phyloP scores from a whole-genome alignment of 495 filamentous ascomycete species.

The Penicillium cinerascens region DNA sequence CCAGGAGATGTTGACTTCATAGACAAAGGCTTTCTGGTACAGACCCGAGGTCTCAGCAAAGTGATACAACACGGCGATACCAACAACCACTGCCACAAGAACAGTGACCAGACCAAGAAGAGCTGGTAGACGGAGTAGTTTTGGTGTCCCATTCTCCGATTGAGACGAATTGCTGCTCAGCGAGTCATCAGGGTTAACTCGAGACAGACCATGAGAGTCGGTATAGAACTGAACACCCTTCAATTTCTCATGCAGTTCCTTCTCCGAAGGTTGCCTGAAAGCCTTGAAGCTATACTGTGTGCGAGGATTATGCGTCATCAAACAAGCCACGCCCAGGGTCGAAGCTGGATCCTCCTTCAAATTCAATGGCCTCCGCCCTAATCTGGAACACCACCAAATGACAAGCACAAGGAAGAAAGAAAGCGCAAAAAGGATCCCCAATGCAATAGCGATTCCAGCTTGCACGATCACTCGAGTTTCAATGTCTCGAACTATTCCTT shows the following conservation, averaged over 20 bases:
- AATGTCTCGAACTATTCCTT: constrained; percentile 5
- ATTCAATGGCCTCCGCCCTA: constrained; percentile 13
- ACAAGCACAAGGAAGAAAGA: constrained; percentile 16
- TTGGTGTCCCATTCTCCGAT: constrained; percentile 16
- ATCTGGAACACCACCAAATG: constrained; percentile 12
- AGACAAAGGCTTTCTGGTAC: constrained; percentile 34
- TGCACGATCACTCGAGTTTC: constrained; percentile 16
- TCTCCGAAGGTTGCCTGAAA: constrained; percentile 9
- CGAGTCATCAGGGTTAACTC: not conserved
- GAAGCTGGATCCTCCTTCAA: constrained; percentile 18
- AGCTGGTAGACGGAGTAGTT: constrained; percentile 20
- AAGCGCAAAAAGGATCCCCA: constrained; percentile 15
- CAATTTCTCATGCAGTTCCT: constrained; percentile 9
- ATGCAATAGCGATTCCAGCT: constrained; percentile 14
- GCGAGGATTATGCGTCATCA: constrained; percentile 7
- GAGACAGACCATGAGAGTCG: constrained; percentile 8
- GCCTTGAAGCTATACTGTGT: constrained; percentile 1
- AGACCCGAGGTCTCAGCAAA: constrained; percentile 17
- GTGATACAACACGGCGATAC: constrained; percentile 26
- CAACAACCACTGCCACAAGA: constrained; percentile 16
- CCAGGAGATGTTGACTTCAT: constrained; percentile 24
- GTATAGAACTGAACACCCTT: constrained; percentile 7
- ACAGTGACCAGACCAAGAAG: constrained; percentile 12
- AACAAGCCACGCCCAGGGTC: not conserved
- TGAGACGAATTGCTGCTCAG: not conserved